Evolutionary conservation across 495 filamentous ascomycete species (phyloP), one percentile per base, ranked within the genome.

Genomic region (Cryomyces antarcticus): DNA sequence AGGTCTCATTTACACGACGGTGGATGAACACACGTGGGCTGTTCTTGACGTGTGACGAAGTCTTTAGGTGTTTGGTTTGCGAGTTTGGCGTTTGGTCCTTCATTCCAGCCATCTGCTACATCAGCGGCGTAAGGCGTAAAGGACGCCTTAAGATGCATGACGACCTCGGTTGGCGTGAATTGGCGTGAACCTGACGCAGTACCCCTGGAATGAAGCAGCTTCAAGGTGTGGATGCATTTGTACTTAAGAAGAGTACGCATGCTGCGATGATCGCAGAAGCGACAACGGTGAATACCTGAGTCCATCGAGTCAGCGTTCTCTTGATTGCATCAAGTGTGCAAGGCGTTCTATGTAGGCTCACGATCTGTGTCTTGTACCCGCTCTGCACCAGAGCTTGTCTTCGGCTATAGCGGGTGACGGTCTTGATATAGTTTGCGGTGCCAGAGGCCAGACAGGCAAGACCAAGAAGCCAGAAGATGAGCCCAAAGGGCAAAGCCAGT

Each of bases 341-440:
- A 24, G 17, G 17, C 17, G 17, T 2, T 24, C 17, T 24, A 24
- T 2, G 17, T 24, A 30, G 36, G 62, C 76, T 55, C 52, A 85
- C 80, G 24, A 73, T 54, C 58, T 94, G 86, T 31, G 89, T 95
- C 62, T 85, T 93, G 77, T 81, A 88, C 30, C 89, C 89, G 39
- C 75, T 82, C 62, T 97, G 89, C 31, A 96, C 89, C 44, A 97
- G 66, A 0, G 89, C 89, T 28, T 68, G 65, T 49, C 78, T 72
- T 31, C 72, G 66, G 45, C 74, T 77, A 57, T 92, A 97, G 54
- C 82, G 78, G 45, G 70, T 78, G n/a, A 96, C 77, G 1, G 86
- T 87, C 49, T 72, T 77, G 39, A 89, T 69, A 55, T 97, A 97
- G 53, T 93, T 95, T 0, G 74, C 77, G 36, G 92, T 64, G 0